phyloP scores from a whole-genome alignment of 352 stramenopile species.

The Phytophthora rubi region DNA sequence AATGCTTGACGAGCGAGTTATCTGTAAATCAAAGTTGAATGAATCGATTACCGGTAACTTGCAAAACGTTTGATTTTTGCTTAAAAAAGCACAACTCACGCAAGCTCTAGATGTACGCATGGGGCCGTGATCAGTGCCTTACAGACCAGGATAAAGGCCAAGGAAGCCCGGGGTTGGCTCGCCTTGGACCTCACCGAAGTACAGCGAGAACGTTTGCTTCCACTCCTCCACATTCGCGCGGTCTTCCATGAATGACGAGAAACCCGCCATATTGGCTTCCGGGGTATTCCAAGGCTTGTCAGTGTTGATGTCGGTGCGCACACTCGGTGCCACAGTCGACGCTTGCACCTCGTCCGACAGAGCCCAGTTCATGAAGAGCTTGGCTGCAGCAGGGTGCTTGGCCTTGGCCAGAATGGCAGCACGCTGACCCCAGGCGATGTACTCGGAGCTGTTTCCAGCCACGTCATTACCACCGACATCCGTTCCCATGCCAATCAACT shows the following conservation, averaged over 20 bases:
- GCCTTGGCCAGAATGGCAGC: slow-evolving; percentile 57
- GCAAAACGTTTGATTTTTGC: too few species aligned
- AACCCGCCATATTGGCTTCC: slow-evolving; percentile 37
- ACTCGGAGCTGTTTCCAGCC: slow-evolving; percentile 31
- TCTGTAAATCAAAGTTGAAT: too few species aligned
- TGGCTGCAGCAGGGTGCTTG: slow-evolving; percentile 52
- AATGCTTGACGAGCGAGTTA: too few species aligned
- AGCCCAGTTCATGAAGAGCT: slow-evolving; percentile 68
- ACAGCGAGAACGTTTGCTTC: slow-evolving; percentile 53
- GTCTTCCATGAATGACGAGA: slow-evolving; percentile 57
- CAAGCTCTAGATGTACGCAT: too few species aligned
- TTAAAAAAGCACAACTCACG: too few species aligned
- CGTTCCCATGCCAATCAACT: slow-evolving; percentile 34
- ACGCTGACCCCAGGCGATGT: slow-evolving; percentile 54
- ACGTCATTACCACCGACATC: slow-evolving; percentile 14
- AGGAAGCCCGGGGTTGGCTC: slow-evolving; percentile 44
- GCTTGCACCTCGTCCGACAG: slow-evolving; percentile 43
- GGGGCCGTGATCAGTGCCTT: slow-evolving; percentile 3
- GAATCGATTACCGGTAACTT: too few species aligned
- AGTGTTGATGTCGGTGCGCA: slow-evolving; percentile 51
- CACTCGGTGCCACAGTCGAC: slow-evolving; percentile 21
- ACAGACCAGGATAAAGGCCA: slow-evolving; percentile 46
- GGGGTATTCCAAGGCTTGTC: slow-evolving; percentile 39
- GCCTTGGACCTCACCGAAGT: slow-evolving; percentile 60
- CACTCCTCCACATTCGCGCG: slow-evolving; percentile 47